Evolutionary conservation across 2,329 filamentous ascomycete species (phyloP).

Genomic region (Talaromyces sp.): DNA sequence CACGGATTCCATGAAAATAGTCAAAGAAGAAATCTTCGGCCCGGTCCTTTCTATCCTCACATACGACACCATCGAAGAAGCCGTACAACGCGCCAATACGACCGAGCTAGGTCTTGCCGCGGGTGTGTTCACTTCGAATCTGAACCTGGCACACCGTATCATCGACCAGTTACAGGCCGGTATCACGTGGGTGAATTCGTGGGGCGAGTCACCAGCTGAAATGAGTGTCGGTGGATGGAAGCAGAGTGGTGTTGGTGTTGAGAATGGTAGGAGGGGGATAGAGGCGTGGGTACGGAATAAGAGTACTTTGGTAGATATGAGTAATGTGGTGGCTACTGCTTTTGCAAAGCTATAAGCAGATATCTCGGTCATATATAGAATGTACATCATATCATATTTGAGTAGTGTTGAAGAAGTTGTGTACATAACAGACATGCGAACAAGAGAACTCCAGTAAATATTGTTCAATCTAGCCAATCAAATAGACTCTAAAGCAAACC

Average conservation of each 20-base stretch:
- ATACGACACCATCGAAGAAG: slow-evolving; percentile 66
- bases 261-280: slow-evolving; percentile 75
- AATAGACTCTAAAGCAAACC: slow-evolving; percentile 10
- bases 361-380: neutral
- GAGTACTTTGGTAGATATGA: slow-evolving; percentile 81
- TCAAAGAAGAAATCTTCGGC: slow-evolving; percentile 80
- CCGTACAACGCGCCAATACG: slow-evolving; percentile 66
- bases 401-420: neutral
- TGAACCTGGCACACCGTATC: slow-evolving; percentile 68
- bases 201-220: slow-evolving; percentile 87
- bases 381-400: neutral
- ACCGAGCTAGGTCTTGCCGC: slow-evolving; percentile 76
- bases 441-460: slow-evolving; percentile 7
- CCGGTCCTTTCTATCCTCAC: slow-evolving; percentile 77
- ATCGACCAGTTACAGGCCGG: slow-evolving; percentile 69
- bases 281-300: slow-evolving; percentile 82
- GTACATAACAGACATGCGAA: no score
- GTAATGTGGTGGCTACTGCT: slow-evolving; percentile 62
- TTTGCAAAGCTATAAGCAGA: slow-evolving; percentile 65
- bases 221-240: slow-evolving; percentile 95
- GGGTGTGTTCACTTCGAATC: slow-evolving; percentile 72
- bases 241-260: slow-evolving; percentile 77
- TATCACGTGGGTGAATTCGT: slow-evolving; percentile 89
- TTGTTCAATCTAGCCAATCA: slow-evolving; percentile 1
- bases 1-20: slow-evolving; percentile 74